phyloP scores from a whole-genome alignment of 345 rosid genomes.

The Gossypium longicalyx region DNA sequence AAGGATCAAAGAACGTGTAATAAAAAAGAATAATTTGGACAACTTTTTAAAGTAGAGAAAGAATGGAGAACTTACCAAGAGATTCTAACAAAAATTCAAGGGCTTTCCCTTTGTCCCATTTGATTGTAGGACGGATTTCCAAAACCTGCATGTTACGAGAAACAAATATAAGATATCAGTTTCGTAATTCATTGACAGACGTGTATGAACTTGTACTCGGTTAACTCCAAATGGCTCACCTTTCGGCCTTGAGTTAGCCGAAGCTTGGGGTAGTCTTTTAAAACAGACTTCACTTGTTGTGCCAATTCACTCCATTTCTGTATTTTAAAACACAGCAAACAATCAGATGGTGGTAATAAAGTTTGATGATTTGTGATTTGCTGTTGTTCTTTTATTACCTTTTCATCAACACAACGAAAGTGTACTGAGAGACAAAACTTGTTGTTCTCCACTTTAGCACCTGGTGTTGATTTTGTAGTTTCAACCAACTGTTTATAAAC shows the following conservation, averaged over 20 bases:
- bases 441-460: constrained; percentile 84
- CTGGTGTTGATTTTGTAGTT: constrained; percentile 62
- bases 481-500: constrained; percentile 49
- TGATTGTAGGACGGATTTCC: constrained; percentile 81
- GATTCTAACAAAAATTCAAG: constrained; percentile 85
- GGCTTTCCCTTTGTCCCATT: constrained; percentile 97
- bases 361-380: background rate
- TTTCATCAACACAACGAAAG: constrained; percentile 79
- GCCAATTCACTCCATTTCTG: constrained; percentile 84
- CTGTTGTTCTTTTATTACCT: constrained; percentile 26
- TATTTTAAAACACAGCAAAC: background rate
- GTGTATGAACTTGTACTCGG: too few relatives aligned
- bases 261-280: constrained; percentile 64
- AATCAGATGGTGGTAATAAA: background rate
- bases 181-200: too few relatives aligned
- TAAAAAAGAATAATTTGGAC: too few relatives aligned
- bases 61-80: constrained; percentile 53
- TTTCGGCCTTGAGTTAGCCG: constrained; percentile 74
- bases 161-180: too few relatives aligned
- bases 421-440: constrained; percentile 88
- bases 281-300: constrained; percentile 56
- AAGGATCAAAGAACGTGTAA: background rate
- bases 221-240: constrained; percentile 23
- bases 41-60: background rate
- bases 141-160: constrained; percentile 43